phyloP scores from a whole-genome alignment of 768 basidiomycete species.

The Amyloporia xantha region DNA sequence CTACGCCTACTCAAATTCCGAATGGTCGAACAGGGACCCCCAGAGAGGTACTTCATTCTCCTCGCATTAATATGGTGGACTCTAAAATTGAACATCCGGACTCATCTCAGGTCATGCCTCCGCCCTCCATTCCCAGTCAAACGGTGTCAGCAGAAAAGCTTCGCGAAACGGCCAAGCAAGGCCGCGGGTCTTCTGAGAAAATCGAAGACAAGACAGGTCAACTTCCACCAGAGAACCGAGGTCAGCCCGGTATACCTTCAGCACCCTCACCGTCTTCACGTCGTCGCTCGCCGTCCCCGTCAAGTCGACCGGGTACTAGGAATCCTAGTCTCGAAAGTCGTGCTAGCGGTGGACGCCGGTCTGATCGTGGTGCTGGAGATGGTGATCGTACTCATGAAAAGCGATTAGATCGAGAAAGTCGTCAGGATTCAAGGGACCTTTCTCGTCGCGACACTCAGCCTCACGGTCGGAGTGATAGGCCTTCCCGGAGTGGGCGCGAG shows the following conservation, averaged over 20 bases:
- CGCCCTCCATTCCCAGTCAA: conserved; percentile 72
- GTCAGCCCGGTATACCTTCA: conserved; percentile 40
- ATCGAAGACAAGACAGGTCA: conserved; percentile 32
- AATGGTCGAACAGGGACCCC: conserved; percentile 3
- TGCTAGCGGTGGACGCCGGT: conserved; percentile 58
- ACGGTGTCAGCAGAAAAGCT: conserved; percentile 74
- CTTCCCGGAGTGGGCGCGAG: conserved; percentile 15
- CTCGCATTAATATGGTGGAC: conserved; percentile 5
- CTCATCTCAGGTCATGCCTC: conserved; percentile 56
- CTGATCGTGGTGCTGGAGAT: conserved; percentile 48
- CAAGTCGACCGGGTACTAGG: conserved; percentile 59
- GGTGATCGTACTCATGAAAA: conserved; percentile 44
- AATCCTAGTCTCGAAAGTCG: conserved; percentile 70
- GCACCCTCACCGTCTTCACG: conserved; percentile 49
- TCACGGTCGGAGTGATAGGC: conserved; percentile 4
- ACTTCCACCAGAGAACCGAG: conserved; percentile 32
- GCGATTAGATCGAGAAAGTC: conserved; percentile 40
- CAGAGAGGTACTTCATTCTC: conserved; percentile 8
- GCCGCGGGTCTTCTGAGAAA: conserved; percentile 31
- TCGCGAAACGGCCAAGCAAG: conserved; percentile 72
- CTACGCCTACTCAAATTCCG: conserved; percentile 11
- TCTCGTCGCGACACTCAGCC: conserved; percentile 21
- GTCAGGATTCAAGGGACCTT: conserved; percentile 34
- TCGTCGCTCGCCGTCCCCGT: conserved; percentile 59
- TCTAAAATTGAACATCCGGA: conserved; percentile 19